A percentile compares a stretch with the other conserved stretches of the same genome.
Conservation (phyloP, 768 basidiomycete genomes). For the Russula virescens region DNA sequence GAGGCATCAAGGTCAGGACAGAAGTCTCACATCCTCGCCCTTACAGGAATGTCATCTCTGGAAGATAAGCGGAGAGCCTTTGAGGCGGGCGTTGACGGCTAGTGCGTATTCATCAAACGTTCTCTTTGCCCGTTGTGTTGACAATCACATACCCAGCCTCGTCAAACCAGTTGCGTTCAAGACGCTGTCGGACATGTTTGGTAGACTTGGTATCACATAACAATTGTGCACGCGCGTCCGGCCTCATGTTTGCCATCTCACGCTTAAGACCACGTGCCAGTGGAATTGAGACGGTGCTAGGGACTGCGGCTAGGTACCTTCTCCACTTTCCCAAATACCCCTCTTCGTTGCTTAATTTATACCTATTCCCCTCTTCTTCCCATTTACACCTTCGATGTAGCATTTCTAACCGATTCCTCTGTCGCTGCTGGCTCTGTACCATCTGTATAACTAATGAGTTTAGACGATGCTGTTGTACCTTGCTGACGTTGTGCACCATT, state of each 20-base stretch:
- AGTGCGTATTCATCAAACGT: conserved; percentile 49
- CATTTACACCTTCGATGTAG: background rate
- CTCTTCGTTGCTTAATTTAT: conserved; percentile 19
- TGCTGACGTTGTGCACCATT: background rate
- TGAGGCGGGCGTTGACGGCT: conserved; percentile 90
- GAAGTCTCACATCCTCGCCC: conserved; percentile 59
- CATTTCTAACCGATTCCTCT: conserved; percentile 1
- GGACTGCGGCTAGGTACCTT: too few relatives aligned
- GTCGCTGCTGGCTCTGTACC: conserved; percentile 4
- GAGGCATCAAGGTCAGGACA: conserved; percentile 38
- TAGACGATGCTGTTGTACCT: background rate
- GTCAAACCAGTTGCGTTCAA: conserved; percentile 97
- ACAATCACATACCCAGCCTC: conserved; percentile 43
- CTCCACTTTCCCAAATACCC: background rate
- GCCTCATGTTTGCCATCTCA: background rate
- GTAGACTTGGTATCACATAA: conserved; percentile 54
- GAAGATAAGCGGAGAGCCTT: conserved; percentile 92
- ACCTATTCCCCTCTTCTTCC: conserved; percentile 4
- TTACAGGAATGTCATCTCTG: conserved; percentile 90
- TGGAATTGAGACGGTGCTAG: background rate
- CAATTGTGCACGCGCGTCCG: background rate
- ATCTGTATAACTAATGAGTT: conserved; percentile 10
- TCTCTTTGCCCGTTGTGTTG: background rate
- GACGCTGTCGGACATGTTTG: conserved; percentile 79
- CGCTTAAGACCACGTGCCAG: background rate